A percentile compares a stretch with the other conserved stretches of the same genome.
phyloP scores from a whole-genome alignment of 1,139 yeast genomes.

The Geotrichum cucujoidarum region DNA sequence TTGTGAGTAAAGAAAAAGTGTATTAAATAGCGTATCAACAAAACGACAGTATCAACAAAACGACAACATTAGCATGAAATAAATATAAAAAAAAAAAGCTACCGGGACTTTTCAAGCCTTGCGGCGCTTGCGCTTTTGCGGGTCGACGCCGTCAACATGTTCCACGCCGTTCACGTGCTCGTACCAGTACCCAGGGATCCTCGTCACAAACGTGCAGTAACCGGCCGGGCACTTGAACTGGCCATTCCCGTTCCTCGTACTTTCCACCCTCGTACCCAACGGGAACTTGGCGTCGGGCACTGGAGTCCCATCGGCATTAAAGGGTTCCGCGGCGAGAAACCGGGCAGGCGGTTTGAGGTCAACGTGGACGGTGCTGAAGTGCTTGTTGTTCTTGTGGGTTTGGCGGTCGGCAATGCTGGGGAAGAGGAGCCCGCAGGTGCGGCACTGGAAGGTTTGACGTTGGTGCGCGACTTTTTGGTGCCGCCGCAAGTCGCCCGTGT shows the following conservation, averaged over 20 bases:
- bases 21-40: too few relatives aligned
- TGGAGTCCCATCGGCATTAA: not conserved
- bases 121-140: slow-evolving; percentile 26
- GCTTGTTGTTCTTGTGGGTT: slow-evolving; percentile 32
- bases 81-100: too few relatives aligned
- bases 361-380: slow-evolving; percentile 26
- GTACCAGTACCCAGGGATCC: slow-evolving; percentile 31
- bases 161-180: slow-evolving; percentile 30
- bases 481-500: slow-evolving; percentile 26
- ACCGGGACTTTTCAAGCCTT: too few relatives aligned
- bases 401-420: slow-evolving; percentile 31
- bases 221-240: slow-evolving; percentile 27
- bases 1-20: too few relatives aligned
- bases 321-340: slow-evolving; percentile 15
- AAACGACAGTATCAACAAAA: too few relatives aligned
- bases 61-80: too few relatives aligned
- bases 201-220: slow-evolving; percentile 29
- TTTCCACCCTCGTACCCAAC: slow-evolving; percentile 22
- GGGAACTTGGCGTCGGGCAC: slow-evolving; percentile 11
- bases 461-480: slow-evolving; percentile 27
- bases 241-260: slow-evolving; percentile 27
- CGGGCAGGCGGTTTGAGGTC: slow-evolving; percentile 24
- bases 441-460: slow-evolving; percentile 27
- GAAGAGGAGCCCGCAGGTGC: slow-evolving; percentile 31
- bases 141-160: slow-evolving; percentile 27